Evolutionary conservation across 208 protist genomes (phyloP).

Genomic region (Trypanosoma cruzi): DNA sequence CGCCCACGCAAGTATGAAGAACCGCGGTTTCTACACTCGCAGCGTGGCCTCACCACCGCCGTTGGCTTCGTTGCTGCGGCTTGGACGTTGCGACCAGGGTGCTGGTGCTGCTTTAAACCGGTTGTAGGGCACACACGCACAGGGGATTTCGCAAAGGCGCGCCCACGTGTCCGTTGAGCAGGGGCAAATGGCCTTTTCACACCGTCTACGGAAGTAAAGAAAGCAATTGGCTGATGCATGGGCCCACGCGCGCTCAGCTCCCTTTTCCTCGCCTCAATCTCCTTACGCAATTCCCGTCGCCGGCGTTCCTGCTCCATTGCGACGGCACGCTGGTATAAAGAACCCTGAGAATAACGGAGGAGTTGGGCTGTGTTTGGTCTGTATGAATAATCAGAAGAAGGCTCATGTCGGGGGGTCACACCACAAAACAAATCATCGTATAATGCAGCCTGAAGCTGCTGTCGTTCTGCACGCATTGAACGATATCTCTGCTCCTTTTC

Average conservation of each 20-base stretch:
- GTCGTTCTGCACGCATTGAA: slow-evolving; percentile 37
- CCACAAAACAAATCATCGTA: slow-evolving; percentile 15
- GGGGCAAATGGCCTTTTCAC: background rate
- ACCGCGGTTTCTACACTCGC: background rate
- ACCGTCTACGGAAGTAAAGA: background rate
- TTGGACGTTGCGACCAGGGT: background rate
- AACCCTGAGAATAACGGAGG: slow-evolving; percentile 57
- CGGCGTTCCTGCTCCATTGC: slow-evolving; percentile 59
- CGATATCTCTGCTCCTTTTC: slow-evolving; percentile 56
- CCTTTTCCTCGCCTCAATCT: slow-evolving; percentile 56
- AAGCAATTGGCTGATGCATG: slow-evolving; percentile 7
- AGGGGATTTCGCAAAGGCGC: background rate
- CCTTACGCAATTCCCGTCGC: slow-evolving; percentile 56
- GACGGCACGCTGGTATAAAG: slow-evolving; percentile 46
- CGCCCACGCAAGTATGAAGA: background rate
- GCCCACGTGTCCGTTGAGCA: background rate
- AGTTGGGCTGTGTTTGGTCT: slow-evolving; percentile 65
- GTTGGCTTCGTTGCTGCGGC: slow-evolving; percentile 3
- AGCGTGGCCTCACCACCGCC: background rate
- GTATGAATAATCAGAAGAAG: slow-evolving; percentile 6
- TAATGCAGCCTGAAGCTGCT: slow-evolving; percentile 27
- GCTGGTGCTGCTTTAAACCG: slow-evolving; percentile 8
- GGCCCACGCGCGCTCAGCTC: slow-evolving; percentile 32
- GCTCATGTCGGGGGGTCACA: background rate
- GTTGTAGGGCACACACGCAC: slow-evolving; percentile 2